These are phyloP conservation scores for Xylaria castorea DNA, from an alignment of 495 filamentous ascomycete species.

Conservation along the genomic window DNA sequence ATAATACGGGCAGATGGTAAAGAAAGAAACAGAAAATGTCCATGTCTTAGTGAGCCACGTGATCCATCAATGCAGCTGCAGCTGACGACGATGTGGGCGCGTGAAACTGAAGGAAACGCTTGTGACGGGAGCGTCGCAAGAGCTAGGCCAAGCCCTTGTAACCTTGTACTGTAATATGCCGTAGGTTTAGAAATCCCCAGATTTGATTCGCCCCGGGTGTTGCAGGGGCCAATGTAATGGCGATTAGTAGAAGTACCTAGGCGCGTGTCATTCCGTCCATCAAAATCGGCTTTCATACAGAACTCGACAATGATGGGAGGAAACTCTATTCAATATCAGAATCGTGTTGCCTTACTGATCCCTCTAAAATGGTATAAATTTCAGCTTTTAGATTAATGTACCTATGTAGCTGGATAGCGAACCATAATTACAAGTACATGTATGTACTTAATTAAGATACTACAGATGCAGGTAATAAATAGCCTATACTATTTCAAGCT, in stretches of 20 bases:
- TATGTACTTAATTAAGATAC: neutral
- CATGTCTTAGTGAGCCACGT: constrained; percentile 12
- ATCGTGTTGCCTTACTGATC: neutral
- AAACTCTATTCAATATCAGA: neutral
- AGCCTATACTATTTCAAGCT: neutral
- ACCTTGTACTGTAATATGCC: neutral
- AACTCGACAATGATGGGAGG: neutral
- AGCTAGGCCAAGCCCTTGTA: neutral
- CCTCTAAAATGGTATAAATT: neutral
- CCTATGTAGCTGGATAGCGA: neutral
- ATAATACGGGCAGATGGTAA: neutral
- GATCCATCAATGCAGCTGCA: constrained; percentile 12
- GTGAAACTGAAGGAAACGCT: neutral
- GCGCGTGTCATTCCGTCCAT: neutral
- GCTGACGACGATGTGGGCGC: constrained; percentile 11
- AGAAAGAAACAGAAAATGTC: neutral
- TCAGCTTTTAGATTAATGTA: neutral
- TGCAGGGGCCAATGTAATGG: constrained; percentile 1
- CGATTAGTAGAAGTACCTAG: neutral
- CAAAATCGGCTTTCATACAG: neutral
- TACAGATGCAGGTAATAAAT: neutral
- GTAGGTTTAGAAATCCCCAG: neutral
- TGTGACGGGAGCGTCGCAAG: neutral
- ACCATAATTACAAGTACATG: neutral
- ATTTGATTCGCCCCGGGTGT: neutral